Base-by-base conservation (phyloP, 495 filamentous ascomycete genomes). In the Aspergillus diversus region DNA sequence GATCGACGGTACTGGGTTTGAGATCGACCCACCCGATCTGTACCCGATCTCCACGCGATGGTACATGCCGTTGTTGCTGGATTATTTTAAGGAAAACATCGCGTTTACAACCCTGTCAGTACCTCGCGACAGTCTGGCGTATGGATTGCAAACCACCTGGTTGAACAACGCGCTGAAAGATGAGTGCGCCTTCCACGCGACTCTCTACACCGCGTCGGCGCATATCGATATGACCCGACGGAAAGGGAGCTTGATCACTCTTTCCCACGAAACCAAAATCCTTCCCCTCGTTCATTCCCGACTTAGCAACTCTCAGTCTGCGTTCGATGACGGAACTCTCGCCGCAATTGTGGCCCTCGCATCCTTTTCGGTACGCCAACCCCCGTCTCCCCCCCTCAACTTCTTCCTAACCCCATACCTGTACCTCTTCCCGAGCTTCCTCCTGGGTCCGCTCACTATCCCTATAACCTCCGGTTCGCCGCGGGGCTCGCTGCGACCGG, bases 401-500 rank as follows among this genome's bases (percentile, higher is more conserved):
- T n/a, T n/a, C n/a, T n/a, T n/a, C n/a, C n/a, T n/a, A n/a, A n/a
- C n/a, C n/a, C n/a, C n/a, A n/a, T n/a, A n/a, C n/a, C n/a, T n/a
- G n/a, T n/a, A n/a, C n/a, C n/a, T n/a, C n/a, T n/a, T n/a, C n/a
- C n/a, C n/a, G n/a, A n/a, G n/a, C n/a, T n/a, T n/a, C n/a, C n/a
- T n/a, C n/a, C n/a, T n/a, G n/a, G n/a, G n/a, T n/a, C n/a, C n/a
- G n/a, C n/a, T n/a, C n/a, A n/a, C n/a, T n/a, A n/a, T n/a, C n/a
- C n/a, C n/a, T n/a, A n/a, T n/a, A n/a, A n/a, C 21, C 47, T 16
- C 47, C 47, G 47, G 47, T 50, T 31, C 47, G 47, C 47, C 47
- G 47, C n/a, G 47, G 47, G n/a, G 47, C 5, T 50, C 47, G 47
- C 47, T 50, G 47, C 21, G 47, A 16, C 47, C 47, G 47, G 47